These are phyloP conservation scores for Eutrema yunnanense DNA, from an alignment of 345 rosid species.

Conservation along the genomic window DNA sequence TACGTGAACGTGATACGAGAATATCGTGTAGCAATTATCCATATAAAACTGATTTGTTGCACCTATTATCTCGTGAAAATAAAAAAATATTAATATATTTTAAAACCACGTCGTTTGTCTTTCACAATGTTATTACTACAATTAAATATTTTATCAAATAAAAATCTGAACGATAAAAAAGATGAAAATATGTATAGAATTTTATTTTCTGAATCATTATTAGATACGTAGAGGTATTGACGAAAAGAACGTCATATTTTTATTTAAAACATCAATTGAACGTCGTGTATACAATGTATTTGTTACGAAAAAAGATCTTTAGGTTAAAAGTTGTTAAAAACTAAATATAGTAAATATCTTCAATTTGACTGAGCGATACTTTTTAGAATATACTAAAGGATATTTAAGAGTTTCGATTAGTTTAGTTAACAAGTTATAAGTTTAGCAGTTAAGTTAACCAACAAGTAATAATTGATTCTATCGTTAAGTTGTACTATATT, in stretches of 20 bases:
- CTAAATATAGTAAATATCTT: background rate
- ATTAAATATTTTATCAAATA: background rate
- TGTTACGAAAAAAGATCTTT: background rate
- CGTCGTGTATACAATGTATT: background rate
- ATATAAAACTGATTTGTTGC: background rate
- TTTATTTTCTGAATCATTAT: background rate
- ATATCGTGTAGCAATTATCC: background rate
- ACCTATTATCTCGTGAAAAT: background rate
- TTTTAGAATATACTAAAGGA: background rate
- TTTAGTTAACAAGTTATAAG: background rate
- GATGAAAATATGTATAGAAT: background rate
- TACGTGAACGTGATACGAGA: constrained; percentile 4
- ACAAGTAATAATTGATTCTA: background rate
- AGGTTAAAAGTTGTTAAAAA: background rate
- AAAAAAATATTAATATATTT: background rate
- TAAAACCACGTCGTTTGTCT: background rate
- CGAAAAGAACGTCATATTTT: background rate
- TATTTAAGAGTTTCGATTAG: background rate
- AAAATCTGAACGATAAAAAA: background rate
- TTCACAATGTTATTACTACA: background rate
- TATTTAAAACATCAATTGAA: background rate
- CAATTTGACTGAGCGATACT: background rate
- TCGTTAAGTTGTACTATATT: background rate
- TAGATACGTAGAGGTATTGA: background rate
- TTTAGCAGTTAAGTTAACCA: background rate